Conservation (phyloP, 352 stramenopile genomes). For the Phytopythium vexans region DNA sequence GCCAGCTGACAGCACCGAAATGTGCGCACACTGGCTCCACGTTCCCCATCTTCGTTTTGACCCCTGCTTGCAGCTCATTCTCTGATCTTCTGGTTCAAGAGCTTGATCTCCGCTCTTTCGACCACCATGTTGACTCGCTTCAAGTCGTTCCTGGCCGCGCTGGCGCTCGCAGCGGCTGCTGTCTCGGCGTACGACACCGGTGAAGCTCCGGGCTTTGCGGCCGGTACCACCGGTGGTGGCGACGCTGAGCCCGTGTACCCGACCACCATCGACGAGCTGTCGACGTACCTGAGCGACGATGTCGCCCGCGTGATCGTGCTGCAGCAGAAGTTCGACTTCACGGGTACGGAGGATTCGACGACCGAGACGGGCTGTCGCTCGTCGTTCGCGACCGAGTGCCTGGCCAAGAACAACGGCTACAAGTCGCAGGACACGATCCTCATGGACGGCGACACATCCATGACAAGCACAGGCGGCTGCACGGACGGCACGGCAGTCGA, state of each 20-base stretch:
- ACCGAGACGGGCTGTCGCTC: constrained; percentile 19
- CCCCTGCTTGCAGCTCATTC: no score
- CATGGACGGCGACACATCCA: constrained; percentile 7
- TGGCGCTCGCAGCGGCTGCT: no score
- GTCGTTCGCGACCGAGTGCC: constrained; percentile 15
- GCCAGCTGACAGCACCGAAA: no score
- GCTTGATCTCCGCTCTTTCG: no score
- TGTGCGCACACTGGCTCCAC: no score
- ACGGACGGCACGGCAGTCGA: constrained; percentile 9
- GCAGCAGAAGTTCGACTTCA: constrained; percentile 23
- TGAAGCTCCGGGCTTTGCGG: constrained; percentile 18
- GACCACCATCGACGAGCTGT: constrained; percentile 15
- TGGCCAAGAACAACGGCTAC: constrained; percentile 36
- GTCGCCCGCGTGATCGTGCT: constrained; percentile 25
- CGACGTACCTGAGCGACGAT: constrained; percentile 11
- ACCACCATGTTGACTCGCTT: no score
- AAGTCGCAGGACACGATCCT: constrained; percentile 36
- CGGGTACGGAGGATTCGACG: constrained; percentile 15
- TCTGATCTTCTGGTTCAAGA: no score
- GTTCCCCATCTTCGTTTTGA: no score
- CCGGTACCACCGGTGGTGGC: constrained; percentile 23
- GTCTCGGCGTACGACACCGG: neutral
- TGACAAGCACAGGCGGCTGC: constrained; percentile 23
- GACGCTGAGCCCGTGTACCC: constrained; percentile 15
- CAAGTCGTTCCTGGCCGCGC: no score